Evolutionary conservation across 306 rosid species (phyloP).

Genomic region (Astragalus membranaceus): DNA sequence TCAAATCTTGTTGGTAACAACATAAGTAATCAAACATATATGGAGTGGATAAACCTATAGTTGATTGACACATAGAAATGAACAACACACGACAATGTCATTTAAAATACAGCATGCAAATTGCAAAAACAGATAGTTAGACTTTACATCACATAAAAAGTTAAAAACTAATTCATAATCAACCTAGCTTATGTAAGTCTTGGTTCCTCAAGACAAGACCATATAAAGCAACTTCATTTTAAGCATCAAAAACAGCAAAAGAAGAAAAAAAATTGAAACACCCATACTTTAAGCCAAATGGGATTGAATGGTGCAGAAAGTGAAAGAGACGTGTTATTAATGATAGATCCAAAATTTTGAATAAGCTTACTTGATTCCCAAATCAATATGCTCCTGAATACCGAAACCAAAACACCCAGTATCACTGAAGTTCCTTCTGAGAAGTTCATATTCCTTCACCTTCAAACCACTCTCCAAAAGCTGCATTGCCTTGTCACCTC

Average conservation of each 20-base stretch:
- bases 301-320: neutral
- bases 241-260: neutral
- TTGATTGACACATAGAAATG: neutral
- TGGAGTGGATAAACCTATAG: neutral
- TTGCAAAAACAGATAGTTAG: neutral
- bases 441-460: conserved; percentile 75
- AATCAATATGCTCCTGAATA: conserved; percentile 81
- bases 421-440: conserved; percentile 78
- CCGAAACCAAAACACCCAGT: conserved; percentile 87
- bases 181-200: neutral
- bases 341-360: neutral
- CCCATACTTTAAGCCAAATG: neutral
- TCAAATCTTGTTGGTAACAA: neutral
- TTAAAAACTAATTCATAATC: neutral
- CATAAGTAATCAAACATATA: neutral
- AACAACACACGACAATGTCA: neutral
- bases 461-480: conserved; percentile 83
- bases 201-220: neutral
- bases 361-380: conserved; percentile 72
- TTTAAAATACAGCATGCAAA: neutral
- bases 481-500: conserved; percentile 88
- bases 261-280: neutral
- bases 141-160: neutral
- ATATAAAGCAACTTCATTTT: neutral
- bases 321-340: neutral